Evolutionary conservation across 306 rosid genomes (phyloP), one percentile per base, ranked within the genome.

Genomic region (Corylus heterophylla): DNA sequence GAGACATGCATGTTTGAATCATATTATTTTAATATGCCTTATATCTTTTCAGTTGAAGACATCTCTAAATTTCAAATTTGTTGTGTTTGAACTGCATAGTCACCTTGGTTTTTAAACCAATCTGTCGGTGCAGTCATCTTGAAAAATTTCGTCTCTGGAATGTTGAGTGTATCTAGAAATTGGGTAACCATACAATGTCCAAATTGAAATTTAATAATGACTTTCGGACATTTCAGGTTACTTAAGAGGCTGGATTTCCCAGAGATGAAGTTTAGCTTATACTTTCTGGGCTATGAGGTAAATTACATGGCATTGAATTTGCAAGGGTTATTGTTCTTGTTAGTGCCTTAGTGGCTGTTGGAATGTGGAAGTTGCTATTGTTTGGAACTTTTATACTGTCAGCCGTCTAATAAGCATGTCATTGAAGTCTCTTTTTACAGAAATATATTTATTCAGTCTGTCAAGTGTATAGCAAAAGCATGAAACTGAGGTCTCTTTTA

Each of bases 251-350:
- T 95, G 88, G 98, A 95, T 82, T 90, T 95, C 83, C 90, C 96
- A 4, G 97, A 91, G 69, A 88, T 85, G 98, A 95, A 95, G 91
- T 90, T 93, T 83, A 95, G 94, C 86, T 68, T 91, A 76, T 95
- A 92, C 90, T 95, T 95, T 76, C 12, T 95, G 92, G 98, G 98
- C 77, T 91, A 95, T 74, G 99, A 86, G 93, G 99, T 95, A 86
- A 71, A 59, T 20, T 69, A 72, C n/a, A 5, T 61, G 48, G 35
- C 45, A 29, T 78, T 18, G 8, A 25, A 8, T 67, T 13, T 59
- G n/a, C 63, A 16, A 12, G 10, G n/a, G 11, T 1, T 31, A n/a
- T 12, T 20, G 6, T 37, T 63, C 50, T 81, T 54, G 31, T 62
- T 55, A 58, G 31, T 74, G 67, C 81, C 76, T 76, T 54, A 18